Conservation (phyloP, 2,329 filamentous ascomycete genomes). For the Colletotrichum sidae region DNA sequence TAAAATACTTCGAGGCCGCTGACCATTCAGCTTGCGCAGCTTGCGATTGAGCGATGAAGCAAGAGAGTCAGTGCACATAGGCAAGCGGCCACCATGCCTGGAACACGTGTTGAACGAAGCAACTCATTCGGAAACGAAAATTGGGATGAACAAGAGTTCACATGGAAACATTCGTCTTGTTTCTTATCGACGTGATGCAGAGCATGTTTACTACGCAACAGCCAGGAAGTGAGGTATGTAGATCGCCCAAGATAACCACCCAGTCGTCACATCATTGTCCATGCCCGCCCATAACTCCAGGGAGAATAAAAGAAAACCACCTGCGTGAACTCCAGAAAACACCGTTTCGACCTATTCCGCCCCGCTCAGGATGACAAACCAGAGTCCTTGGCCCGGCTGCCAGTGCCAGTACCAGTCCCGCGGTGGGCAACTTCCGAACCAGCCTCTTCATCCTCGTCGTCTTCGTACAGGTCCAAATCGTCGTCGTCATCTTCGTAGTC, state of each 20-base stretch:
- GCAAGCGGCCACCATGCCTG: too few species aligned
- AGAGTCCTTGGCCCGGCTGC: conserved; percentile 33
- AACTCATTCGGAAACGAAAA: not conserved
- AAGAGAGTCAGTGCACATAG: too few species aligned
- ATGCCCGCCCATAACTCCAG: conserved; percentile 25
- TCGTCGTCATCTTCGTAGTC: conserved; percentile 42
- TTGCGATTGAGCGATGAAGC: too few species aligned
- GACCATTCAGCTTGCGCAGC: too few species aligned
- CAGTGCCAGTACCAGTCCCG: conserved; percentile 36
- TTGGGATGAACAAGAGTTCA: conserved; percentile 6
- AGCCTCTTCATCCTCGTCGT: conserved; percentile 35
- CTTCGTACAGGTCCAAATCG: conserved; percentile 37
- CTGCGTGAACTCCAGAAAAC: not conserved
- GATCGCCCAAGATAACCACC: conserved; percentile 25
- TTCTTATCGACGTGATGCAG: conserved; percentile 20
- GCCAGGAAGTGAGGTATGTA: conserved; percentile 31
- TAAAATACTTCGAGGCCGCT: too few species aligned
- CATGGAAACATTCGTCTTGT: conserved; percentile 18
- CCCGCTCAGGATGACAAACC: conserved; percentile 36
- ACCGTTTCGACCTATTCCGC: not conserved
- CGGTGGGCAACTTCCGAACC: conserved; percentile 33
- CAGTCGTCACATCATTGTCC: conserved; percentile 35
- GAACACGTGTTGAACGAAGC: too few species aligned
- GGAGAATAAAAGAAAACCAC: not conserved
- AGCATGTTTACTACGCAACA: conserved; percentile 9